Base-by-base conservation (phyloP, 441 rosid genomes). In the Viola pubescens region DNA sequence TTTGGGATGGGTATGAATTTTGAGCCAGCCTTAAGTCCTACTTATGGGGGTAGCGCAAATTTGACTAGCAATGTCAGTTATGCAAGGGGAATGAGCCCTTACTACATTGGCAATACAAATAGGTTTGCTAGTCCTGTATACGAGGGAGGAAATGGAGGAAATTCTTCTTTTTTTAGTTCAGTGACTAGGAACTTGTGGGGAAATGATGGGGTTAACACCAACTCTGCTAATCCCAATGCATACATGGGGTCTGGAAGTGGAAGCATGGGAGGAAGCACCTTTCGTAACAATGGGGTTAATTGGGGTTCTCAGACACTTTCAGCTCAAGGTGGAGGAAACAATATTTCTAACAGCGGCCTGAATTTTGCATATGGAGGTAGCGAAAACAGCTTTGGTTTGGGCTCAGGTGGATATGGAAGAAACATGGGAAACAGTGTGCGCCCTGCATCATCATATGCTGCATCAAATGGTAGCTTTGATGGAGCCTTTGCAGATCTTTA, bases 111-210 rank as follows among this genome's bases (percentile, higher is more conserved):
- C 9, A 89, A 86, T 82, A 61, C 90, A 13, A 87, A 82, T 79
- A 80, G 91, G 73, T 79, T 74, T 75, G 72, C 62, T 68, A 84
- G 73, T 73, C 82, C 88, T 44, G 73, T 83, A 64, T 83, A 81
- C 61, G 91, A 83, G 60, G 82, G 82, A 62, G 85, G 88, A 48
- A 84, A 71, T 67, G 94, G 92, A 70, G 97, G 97, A 58, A 83
- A 61, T 74, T 72, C 84, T 61, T 94, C 97, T 26, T 83, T 89
- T 72, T 89, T 89, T 80, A 88, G 96, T 74, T 84, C 97, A 8
- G 81, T 72, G 43, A 77, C 90, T 16, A 73, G 86, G 64, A 94
- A 88, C 67, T 71, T 89, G 69, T 94, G 96, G 98, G 94, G 96
- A 67, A 84, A 78, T 55, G 97, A 90, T 37, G 85, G 77, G 11